Evolutionary conservation across 2,329 filamentous ascomycete species (phyloP), one percentile per base, ranked within the genome.

Genomic region (Chaetomiaceae sp.): DNA sequence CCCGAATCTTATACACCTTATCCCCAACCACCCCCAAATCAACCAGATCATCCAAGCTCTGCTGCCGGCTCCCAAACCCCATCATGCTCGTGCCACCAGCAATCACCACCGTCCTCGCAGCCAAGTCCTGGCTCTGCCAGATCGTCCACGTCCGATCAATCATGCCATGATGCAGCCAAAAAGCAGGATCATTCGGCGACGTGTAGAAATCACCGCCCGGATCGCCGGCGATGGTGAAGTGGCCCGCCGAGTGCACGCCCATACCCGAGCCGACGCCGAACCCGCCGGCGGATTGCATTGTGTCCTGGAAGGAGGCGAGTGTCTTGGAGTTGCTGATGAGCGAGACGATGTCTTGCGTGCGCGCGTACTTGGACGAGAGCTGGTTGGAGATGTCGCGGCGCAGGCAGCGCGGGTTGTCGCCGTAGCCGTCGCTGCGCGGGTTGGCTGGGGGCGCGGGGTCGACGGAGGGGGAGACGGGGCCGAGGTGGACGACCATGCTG

Each of bases 371-470:
- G 46, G 52, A 56, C 30, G 60, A 60, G 7, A 63, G 58, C 34
- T 65, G 57, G 58, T 66, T 65, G 48, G 59, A 66, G 44, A 73
- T 65, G 56, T 71, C 73, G 19, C 72, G 69, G 33, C 67, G 66
- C 39, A 76, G 63, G 62, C 72, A 73, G 43, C 73, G 70, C n/a
- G 71, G 70, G 63, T 76, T 75, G 58, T 71, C 66, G 45, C 65
- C 67, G 31, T 69, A 64, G 14, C 67, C 67, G 45, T 70, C 63
- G 31, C 60, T 34, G 27, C 58, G 60, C 1, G 67, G 64, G 55
- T 68, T 68, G 16, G 38, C 21, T 1, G 61, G 57, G 8, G 60
- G 66, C 10, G 63, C 58, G 3, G 56, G 66, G 56, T 62, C 53
- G 34, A 62, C 46, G 14, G 55, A 50, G 2, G 61, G 56, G 4